A percentile compares a stretch with the other conserved stretches of the same genome.
These are phyloP conservation scores for Ophioceras dolichostomum DNA, from an alignment of 2,329 filamentous ascomycete genomes.

Conservation along the genomic window DNA sequence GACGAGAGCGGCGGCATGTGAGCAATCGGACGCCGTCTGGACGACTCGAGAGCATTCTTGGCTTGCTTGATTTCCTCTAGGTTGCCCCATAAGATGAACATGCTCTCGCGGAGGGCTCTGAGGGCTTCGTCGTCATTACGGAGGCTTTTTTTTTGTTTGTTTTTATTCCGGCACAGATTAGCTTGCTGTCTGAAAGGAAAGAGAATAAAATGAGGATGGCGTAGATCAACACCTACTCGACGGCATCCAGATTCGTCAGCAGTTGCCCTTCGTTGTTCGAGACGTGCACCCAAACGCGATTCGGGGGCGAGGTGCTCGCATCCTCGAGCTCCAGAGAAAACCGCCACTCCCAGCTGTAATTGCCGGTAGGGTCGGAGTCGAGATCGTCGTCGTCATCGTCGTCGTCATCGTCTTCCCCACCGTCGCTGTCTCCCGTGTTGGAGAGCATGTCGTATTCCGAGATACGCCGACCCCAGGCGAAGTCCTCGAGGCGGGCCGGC, in stretches of 20 bases:
- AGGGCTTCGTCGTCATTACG: conserved; percentile 36
- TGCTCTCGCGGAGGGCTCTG: conserved; percentile 46
- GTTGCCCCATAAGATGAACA: conserved; percentile 78
- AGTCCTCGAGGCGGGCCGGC: conserved; percentile 59
- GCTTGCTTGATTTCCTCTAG: conserved; percentile 55
- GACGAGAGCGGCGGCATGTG: conserved; percentile 26
- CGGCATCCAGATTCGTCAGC: conserved; percentile 34
- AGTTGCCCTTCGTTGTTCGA: conserved; percentile 40
- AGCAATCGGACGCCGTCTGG: conserved; percentile 1
- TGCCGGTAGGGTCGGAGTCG: conserved; percentile 9
- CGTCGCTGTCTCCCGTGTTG: conserved; percentile 18
- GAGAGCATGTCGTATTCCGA: conserved; percentile 39
- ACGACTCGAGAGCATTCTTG: conserved; percentile 5
- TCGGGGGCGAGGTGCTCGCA: conserved; percentile 27
- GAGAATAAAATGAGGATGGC: conserved; percentile 7
- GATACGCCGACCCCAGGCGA: conserved; percentile 37
- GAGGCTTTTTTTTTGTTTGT: conserved; percentile 24
- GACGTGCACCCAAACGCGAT: conserved; percentile 56
- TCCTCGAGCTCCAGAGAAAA: conserved; percentile 75
- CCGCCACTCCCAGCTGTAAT: conserved; percentile 62
- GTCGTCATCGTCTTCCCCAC: conserved; percentile 18
- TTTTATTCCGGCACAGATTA: neutral
- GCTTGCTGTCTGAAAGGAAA: neutral
- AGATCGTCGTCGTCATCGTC: conserved; percentile 4
- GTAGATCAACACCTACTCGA: conserved; percentile 16